phyloP scores from a whole-genome alignment of 148 eudicot species.

The Rhododendron simsii region DNA sequence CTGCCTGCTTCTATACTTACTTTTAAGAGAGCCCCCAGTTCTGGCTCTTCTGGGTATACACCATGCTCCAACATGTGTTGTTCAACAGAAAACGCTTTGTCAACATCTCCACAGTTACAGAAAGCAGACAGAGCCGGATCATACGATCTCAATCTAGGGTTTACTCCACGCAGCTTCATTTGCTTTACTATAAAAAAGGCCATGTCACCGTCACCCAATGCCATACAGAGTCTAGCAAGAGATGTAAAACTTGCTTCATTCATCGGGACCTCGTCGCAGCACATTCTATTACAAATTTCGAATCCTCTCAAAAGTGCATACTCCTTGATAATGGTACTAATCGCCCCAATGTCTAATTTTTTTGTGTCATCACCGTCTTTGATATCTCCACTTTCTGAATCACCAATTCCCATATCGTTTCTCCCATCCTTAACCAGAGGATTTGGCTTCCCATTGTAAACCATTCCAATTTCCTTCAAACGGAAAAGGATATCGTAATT shows the following conservation, averaged over 20 bases:
- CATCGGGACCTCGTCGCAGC: slow-evolving; percentile 54
- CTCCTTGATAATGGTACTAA: slow-evolving; percentile 49
- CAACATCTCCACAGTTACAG: slow-evolving; percentile 50
- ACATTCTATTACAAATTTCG: slow-evolving; percentile 66
- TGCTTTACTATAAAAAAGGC: slow-evolving; percentile 77
- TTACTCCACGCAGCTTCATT: slow-evolving; percentile 66
- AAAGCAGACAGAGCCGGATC: slow-evolving; percentile 75
- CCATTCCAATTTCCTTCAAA: neutral
- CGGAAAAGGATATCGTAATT: neutral
- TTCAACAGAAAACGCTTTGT: slow-evolving; percentile 75
- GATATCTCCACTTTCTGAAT: neutral
- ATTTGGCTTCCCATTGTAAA: slow-evolving; percentile 1
- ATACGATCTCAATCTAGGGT: slow-evolving; percentile 74
- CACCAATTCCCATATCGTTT: slow-evolving; percentile 8
- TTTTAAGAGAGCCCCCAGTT: slow-evolving; percentile 67
- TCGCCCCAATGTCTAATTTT: slow-evolving; percentile 39
- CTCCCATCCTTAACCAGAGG: slow-evolving; percentile 25
- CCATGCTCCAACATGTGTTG: slow-evolving; percentile 78
- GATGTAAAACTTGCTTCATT: slow-evolving; percentile 88
- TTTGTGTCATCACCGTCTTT: slow-evolving; percentile 25
- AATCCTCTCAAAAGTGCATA: slow-evolving; percentile 66
- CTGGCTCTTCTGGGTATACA: slow-evolving; percentile 82
- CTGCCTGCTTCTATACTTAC: slow-evolving; percentile 54
- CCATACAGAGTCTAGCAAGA: slow-evolving; percentile 83
- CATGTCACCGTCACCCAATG: slow-evolving; percentile 78